Evolutionary conservation across 768 basidiomycete species (phyloP), one percentile per base, ranked within the genome.

Genomic region (Epithele typhae): DNA sequence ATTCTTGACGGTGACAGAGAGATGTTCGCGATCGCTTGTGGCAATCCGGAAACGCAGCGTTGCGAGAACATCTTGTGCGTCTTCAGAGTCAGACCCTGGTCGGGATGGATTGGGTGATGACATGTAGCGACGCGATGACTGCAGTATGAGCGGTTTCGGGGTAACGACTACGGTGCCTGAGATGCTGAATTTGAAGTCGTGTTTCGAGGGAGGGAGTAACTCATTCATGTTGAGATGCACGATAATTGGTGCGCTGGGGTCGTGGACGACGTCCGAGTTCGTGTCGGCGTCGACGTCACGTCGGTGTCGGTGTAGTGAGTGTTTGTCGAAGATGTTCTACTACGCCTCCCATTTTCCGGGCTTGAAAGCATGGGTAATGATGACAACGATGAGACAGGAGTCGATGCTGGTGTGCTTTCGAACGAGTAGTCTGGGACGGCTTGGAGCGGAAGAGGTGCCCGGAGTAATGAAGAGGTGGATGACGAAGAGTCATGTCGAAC

Each of bases 211-310:
- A 3, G 80, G 76, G 21, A 79, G 70, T 6, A 90, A 68, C 34
- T 90, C 85, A 54, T 87, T 86, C 72, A 90, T 87, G 58, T 90
- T 88, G 49, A 92, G 54, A 59, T 89, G 87, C 8, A 90, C 64
- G 0, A 85, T 87, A 37, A 92, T 72, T 3, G 85, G 82, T 12
- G 72, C 66, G 17, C 74, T 74, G 1, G 87, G 87, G 10, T 77
- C 70, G 25, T 47, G 59, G 11, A 50, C 46, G 12, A 44, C 44
- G 6, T 44, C 27, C 14, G 52, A 47, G 11, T 58, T 53, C 23
- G 61, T 63, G 24, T 62, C n/a, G n/a, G n/a, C n/a, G n/a, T n/a
- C n/a, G n/a, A n/a, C n/a, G n/a, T n/a, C n/a, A n/a, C 44, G 6
- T 44, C 27, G 14, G 52, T 47, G 11, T 58, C 54, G 24, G 61